A percentile compares a stretch with the other conserved stretches of the same genome.
phyloP scores from a whole-genome alignment of 495 filamentous ascomycete genomes.

The Staphylotrichum longicolle region DNA sequence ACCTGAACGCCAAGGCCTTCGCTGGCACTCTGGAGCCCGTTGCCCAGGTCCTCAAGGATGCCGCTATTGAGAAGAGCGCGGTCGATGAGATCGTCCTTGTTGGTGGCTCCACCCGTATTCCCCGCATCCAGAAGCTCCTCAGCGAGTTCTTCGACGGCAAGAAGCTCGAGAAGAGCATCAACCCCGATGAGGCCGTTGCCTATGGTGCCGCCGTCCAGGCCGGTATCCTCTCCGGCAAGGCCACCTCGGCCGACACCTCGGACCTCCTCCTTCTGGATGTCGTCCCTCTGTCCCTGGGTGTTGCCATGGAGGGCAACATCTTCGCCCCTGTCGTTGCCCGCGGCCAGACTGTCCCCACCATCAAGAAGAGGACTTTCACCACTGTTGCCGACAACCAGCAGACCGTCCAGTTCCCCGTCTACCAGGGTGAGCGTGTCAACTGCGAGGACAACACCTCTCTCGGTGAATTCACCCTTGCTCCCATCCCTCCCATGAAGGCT shows the following conservation, averaged over 20 bases:
- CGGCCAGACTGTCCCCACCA: constrained; percentile 84
- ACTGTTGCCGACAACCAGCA: constrained; percentile 96
- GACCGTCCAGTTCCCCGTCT: constrained; percentile 97
- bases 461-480: constrained; percentile 96
- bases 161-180: constrained; percentile 99
- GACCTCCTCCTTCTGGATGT: constrained; percentile 97
- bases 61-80: constrained; percentile 87
- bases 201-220: constrained; percentile 99
- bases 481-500: constrained; percentile 96
- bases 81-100: constrained; percentile 98
- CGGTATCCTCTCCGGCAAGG: constrained; percentile 96
- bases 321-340: constrained; percentile 94
- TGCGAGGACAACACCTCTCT: constrained; percentile 99
- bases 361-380: constrained; percentile 97
- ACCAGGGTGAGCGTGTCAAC: constrained; percentile 98
- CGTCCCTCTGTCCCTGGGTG: constrained; percentile 95
- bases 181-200: constrained; percentile 98
- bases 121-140: constrained; percentile 96
- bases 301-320: constrained; percentile 99
- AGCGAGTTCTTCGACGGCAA: constrained; percentile 99
- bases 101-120: constrained; percentile 98
- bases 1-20: constrained; percentile 97
- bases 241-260: constrained; percentile 88
- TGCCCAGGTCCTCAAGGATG: constrained; percentile 96
- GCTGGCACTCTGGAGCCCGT: constrained; percentile 95